Conservation (phyloP, 768 basidiomycete species). For the Calocera viscosa region DNA sequence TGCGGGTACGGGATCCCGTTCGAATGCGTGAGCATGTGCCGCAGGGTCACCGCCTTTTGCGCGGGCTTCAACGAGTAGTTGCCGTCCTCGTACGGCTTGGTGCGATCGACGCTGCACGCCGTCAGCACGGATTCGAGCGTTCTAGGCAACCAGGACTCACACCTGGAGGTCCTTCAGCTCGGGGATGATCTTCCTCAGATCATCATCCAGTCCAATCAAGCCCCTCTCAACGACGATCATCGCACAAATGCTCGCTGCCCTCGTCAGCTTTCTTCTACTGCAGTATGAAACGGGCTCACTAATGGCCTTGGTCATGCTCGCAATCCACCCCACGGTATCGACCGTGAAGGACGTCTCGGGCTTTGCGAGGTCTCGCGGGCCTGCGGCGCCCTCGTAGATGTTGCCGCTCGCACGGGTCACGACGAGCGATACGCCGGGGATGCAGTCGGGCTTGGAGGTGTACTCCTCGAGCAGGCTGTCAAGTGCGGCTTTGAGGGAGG, state of each 20-base stretch:
- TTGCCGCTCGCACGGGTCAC: not conserved
- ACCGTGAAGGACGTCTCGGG: not conserved
- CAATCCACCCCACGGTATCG: not conserved
- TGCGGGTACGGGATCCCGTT: not conserved
- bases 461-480: not conserved
- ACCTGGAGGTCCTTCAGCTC: not conserved
- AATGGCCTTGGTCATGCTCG: constrained; percentile 1
- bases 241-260: not conserved
- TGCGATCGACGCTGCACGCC: not conserved
- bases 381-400: not conserved
- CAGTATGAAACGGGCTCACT: not conserved
- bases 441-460: constrained; percentile 2
- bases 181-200: not conserved
- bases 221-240: not conserved
- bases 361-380: not conserved
- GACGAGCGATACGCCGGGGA: not conserved
- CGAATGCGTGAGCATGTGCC: not conserved
- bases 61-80: not conserved
- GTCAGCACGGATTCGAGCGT: not conserved
- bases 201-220: not conserved
- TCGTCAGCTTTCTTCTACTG: too few relatives aligned
- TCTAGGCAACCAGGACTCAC: not conserved
- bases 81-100: not conserved
- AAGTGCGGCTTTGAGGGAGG: not conserved
- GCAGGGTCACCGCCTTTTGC: not conserved